These are phyloP conservation scores for Clonostachys rhizophaga DNA, from an alignment of 2,329 filamentous ascomycete genomes.

Conservation along the genomic window DNA sequence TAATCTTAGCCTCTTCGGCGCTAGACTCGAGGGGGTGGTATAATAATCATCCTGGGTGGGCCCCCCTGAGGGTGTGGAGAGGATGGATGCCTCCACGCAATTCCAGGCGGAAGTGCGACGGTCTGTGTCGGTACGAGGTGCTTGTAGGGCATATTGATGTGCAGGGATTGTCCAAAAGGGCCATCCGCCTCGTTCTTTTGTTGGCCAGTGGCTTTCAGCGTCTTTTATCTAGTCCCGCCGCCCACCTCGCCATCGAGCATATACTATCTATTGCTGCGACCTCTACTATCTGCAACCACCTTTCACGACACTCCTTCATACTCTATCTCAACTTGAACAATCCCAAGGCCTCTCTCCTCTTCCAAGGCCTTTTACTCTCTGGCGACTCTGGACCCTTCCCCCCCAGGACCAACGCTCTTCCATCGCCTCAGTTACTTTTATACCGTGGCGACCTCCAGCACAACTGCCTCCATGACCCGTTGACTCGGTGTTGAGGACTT, in stretches of 20 bases:
- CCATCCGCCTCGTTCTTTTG: too few relatives aligned
- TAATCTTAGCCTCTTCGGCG: conserved; percentile 1
- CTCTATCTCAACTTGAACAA: conserved; percentile 7
- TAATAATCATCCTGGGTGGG: background rate
- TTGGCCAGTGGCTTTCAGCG: too few relatives aligned
- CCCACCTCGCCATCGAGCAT: too few relatives aligned
- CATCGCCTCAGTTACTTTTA: conserved; percentile 1
- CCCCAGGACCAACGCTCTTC: conserved; percentile 4
- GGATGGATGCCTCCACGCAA: background rate
- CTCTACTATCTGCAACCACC: conserved; percentile 1
- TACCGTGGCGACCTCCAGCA: background rate
- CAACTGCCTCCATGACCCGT: conserved; percentile 33
- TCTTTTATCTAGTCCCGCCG: too few relatives aligned
- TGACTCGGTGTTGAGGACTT: conserved; percentile 41
- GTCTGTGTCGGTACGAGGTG: background rate
- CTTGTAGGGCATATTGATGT: background rate
- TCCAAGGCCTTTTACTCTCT: background rate
- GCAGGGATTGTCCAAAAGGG: background rate
- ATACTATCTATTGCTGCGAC: background rate
- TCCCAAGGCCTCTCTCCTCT: conserved; percentile 26
- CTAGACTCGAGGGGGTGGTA: background rate
- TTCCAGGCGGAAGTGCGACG: conserved; percentile 3
- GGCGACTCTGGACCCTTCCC: background rate
- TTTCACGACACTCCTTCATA: conserved; percentile 32
- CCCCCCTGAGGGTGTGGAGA: conserved; percentile 2